Evolutionary conservation across 768 basidiomycete species (phyloP), one percentile per base, ranked within the genome.

Genomic region (Tricholoma bakamatsutake): DNA sequence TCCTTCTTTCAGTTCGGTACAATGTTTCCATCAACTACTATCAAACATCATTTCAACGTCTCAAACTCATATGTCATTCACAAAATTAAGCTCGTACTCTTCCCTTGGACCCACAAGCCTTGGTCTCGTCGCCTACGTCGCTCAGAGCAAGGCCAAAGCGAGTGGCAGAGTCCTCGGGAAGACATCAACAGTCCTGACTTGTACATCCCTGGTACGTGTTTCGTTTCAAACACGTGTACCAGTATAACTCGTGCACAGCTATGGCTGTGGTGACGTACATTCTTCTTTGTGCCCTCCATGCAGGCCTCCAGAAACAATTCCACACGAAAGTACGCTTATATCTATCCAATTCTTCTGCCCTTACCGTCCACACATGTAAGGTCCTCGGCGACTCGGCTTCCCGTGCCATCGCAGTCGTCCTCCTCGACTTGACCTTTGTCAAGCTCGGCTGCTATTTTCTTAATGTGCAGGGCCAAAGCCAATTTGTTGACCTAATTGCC

Each of bases 201-300:
- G 17, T 99, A 99, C 68, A 98, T 99, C 59, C 97, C 97, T 2
- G 92, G 52, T 53, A 8, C 9, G 52, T 53, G 1, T 13, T 18
- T 12, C 15, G n/a, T 30, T 53, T 35, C 9, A 15, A 21, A 4
- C 17, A 33, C 21, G 8, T 28, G 8, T 1, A 39, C 37, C 13
- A 21, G 13, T 52, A 6, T 27, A 39, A 24, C 9, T 6, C 35
- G 6, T 40, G 17, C 7, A 31, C 21, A 53, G 52, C 85, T 10
- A 98, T 99, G 97, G 91, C 94, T 0, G 78, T 98, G 15, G 92
- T 96, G 30, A 97, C 97, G 0, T 98, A 98, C 67, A 87, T 98
- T 59, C 85, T 99, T 39, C 77, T 97, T 2, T 86, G 88, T 15
- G 94, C 92, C 4, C 76, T 97, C 6, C 81, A 88, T 52, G 84